Evolutionary conservation across 805 yeast genomes (phyloP).

Genomic region (Saccharomycopsis schoenii): DNA sequence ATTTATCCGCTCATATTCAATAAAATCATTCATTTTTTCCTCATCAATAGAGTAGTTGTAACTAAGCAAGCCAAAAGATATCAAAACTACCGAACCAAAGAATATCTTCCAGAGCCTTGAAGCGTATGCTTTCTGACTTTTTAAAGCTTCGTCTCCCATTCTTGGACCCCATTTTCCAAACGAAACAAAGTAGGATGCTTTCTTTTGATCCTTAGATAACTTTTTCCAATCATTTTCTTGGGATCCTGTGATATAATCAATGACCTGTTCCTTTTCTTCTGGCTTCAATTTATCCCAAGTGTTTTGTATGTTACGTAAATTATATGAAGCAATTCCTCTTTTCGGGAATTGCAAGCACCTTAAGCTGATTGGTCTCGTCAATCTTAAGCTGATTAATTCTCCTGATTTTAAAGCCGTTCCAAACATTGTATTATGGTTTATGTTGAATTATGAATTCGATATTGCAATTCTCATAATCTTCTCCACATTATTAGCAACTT

Average conservation of each 20-base stretch:
- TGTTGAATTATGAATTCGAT: too few relatives aligned
- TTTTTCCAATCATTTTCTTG: slow-evolving; percentile 30
- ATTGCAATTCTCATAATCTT: too few relatives aligned
- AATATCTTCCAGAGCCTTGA: slow-evolving; percentile 8
- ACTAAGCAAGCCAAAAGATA: slow-evolving; percentile 13
- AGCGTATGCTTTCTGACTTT: background rate
- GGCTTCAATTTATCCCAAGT: slow-evolving; percentile 28
- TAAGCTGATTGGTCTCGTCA: background rate
- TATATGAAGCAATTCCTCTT: slow-evolving; percentile 8
- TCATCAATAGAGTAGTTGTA: slow-evolving; percentile 32
- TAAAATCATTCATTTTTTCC: slow-evolving; percentile 11
- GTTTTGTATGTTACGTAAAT: slow-evolving; percentile 24
- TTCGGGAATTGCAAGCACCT: background rate
- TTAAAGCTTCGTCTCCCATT: slow-evolving; percentile 25
- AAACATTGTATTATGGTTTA: background rate
- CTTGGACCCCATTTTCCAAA: slow-evolving; percentile 61
- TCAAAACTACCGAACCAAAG: slow-evolving; percentile 8
- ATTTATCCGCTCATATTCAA: slow-evolving; percentile 6
- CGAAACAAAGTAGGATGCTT: slow-evolving; percentile 47
- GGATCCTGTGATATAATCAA: slow-evolving; percentile 28
- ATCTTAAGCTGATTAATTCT: background rate
- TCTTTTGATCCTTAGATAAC: slow-evolving; percentile 42
- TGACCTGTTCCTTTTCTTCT: slow-evolving; percentile 29
- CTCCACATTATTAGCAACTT: background rate
- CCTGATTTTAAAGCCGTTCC: background rate